Evolutionary conservation across 1,284 basidiomycete species (phyloP).

Genomic region (Pseudozyma hubeiensis): DNA sequence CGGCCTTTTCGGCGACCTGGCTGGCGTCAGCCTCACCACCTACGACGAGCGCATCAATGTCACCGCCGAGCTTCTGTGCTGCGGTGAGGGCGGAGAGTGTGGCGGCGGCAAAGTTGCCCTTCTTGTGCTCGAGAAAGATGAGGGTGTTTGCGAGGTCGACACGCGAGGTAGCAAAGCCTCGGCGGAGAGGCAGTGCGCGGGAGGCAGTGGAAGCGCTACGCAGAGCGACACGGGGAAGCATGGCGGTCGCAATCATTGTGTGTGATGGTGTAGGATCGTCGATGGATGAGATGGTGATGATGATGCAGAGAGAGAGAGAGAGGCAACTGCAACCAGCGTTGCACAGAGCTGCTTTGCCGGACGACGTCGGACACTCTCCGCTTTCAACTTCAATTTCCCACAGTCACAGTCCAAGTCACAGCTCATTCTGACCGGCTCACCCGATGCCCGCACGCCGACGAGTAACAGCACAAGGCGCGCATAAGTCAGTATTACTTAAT

Average conservation of each 20-base stretch:
- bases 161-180: constrained; percentile 59
- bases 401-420: background rate
- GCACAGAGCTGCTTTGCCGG: constrained; percentile 7
- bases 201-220: constrained; percentile 13
- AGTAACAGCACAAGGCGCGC: background rate
- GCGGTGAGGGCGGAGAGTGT: constrained; percentile 91
- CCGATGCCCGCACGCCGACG: constrained; percentile 30
- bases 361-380: constrained; percentile 15
- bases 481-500: constrained; percentile 31
- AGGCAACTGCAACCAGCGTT: background rate
- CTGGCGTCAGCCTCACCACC: constrained; percentile 81
- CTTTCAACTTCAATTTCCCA: constrained; percentile 17
- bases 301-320: background rate
- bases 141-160: constrained; percentile 73
- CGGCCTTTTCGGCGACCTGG: constrained; percentile 78
- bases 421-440: constrained; percentile 27
- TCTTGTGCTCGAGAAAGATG: constrained; percentile 87
- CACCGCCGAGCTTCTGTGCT: constrained; percentile 82
- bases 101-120: constrained; percentile 82
- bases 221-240: constrained; percentile 36
- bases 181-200: constrained; percentile 32
- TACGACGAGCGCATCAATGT: constrained; percentile 87
- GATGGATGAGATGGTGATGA: constrained; percentile 10
- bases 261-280: background rate
- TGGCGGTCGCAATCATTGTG: constrained; percentile 51